Evolutionary conservation across 176 grass and related monocot genomes (phyloP), one percentile per base, ranked within the genome.

Genomic region (Pontederia crassipes): DNA sequence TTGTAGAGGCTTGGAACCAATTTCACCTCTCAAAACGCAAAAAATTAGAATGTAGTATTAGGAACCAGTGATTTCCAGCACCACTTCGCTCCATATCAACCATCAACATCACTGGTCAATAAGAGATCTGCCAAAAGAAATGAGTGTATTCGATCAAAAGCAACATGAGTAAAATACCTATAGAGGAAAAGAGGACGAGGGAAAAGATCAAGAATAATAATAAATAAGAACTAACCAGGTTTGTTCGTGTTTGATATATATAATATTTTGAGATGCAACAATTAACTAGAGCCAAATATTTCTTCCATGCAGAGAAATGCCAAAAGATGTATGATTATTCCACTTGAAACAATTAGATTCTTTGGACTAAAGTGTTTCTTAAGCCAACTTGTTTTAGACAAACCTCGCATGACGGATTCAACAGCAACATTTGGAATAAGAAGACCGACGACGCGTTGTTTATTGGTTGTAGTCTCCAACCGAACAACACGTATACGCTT

Each of bases 381-480:
- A 17, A 2, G 11, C 14, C 51, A 60, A 67, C 45, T 28, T 64
- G 54, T 40, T 7, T 40, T 40, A 35, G 82, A 81, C 68, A 70
- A 70, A 87, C 94, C 94, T 98, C 79, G 71, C 77, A 93, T 75
- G 73, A 93, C 94, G 27, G 84, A 75, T 57, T 98, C 88, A 71
- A 98, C 85, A 57, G 94, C 93, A 67, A 63, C 85, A 81, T 89
- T 98, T 29, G 88, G 88, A 76, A 98, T 83, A 57, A 88, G 75
- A 54, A 98, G 72, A 4, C 94, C 94, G 53, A 98, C 85, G 0
- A 93, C 77, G 8, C 82, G 73, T 65, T 83, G 73, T 60, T 55
- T 79, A 35, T 93, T 82, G 49, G 72, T 85, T 10, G 82, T 92
- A 13, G 94, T 93, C 52, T 72, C 93, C 67, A 98, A 63, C 74